Evolutionary conservation across 805 yeast genomes (phyloP), one percentile per base, ranked within the genome.

Genomic region (Nematodospora valgi): DNA sequence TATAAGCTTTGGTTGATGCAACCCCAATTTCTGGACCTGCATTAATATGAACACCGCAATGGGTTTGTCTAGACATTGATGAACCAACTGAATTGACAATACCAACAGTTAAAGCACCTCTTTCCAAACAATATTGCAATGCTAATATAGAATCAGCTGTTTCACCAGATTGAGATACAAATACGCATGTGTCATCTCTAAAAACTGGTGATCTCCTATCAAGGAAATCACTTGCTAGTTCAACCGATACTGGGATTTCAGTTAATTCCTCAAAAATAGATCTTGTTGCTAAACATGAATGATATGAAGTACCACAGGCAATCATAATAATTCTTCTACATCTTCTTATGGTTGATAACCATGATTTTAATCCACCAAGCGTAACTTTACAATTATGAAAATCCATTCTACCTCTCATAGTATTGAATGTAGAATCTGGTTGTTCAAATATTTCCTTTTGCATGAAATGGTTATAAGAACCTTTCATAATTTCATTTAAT

Each of bases 21-120:
- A 93, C 99, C 63, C 98, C 98, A 46, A 93, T 93, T 68, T 93
- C 99, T 30, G 98, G 98, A 47, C 99, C 99, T 32, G 98, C 98
- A 58, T 93, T 93, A 59, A 93, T 89, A 62, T 93, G 99, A 38
- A 93, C 96, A 78, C 99, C 99, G 72, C 98, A 93, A 64, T 89
- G 95, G 15, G 99, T 93, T 56, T 80, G 88, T 68, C 99, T 82
- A 5, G 98, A 91, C 62, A 93, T 87, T 27, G 93, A 80, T 4
- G 98, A 93, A 55, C 99, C 99, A 27, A 93, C 99, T 48, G 89
- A 77, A 72, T 93, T 93, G 44, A 93, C 98, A 54, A 93, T 86
- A 68, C 99, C 99, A 39, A 93, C 93, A 19, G 96, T 88, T 47
- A 94, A 73, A 22, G 98, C 97, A 50, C 98, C 98, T 56, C 96